These are phyloP conservation scores for Pseudomonodictys pantanalensis DNA, from an alignment of 495 filamentous ascomycete genomes.

Conservation along the genomic window DNA sequence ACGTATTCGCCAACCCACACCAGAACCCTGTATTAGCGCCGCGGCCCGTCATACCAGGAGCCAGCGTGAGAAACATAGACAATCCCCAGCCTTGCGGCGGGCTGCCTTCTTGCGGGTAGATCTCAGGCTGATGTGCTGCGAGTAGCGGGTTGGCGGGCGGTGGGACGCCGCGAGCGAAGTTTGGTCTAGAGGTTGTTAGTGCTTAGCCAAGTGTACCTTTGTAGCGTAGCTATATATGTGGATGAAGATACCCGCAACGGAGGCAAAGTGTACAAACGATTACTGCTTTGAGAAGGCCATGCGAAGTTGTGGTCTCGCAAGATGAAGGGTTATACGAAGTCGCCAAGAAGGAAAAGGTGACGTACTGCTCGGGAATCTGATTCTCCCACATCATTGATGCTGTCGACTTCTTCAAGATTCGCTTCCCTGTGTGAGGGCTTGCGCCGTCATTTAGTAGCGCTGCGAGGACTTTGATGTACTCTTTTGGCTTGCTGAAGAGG, in stretches of 20 bases:
- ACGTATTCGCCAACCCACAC: constrained; percentile 61
- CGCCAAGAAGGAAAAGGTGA: neutral
- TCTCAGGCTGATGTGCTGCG: constrained; percentile 45
- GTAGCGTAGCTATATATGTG: too few relatives aligned
- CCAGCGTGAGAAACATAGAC: constrained; percentile 51
- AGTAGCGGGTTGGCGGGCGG: constrained; percentile 51
- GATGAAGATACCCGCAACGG: too few relatives aligned
- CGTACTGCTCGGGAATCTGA: constrained; percentile 50
- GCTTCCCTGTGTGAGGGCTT: constrained; percentile 44
- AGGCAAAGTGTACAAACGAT: too few relatives aligned
- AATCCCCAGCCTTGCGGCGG: constrained; percentile 61
- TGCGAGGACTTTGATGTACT: constrained; percentile 46
- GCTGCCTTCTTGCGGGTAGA: constrained; percentile 52
- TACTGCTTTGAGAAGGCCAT: too few relatives aligned
- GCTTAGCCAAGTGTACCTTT: too few relatives aligned
- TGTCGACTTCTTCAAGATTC: constrained; percentile 50
- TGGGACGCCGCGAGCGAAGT: constrained; percentile 48
- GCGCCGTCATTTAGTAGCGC: constrained; percentile 40
- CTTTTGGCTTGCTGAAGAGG: constrained; percentile 51
- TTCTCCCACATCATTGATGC: constrained; percentile 60
- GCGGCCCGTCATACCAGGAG: constrained; percentile 47
- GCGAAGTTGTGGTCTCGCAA: too few relatives aligned
- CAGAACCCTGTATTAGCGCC: constrained; percentile 50
- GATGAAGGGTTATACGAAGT: too few relatives aligned
- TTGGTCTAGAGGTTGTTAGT: constrained; percentile 36